Evolutionary conservation across 2,329 filamentous ascomycete species (phyloP).

Genomic region (Scedosporium minutisporum): DNA sequence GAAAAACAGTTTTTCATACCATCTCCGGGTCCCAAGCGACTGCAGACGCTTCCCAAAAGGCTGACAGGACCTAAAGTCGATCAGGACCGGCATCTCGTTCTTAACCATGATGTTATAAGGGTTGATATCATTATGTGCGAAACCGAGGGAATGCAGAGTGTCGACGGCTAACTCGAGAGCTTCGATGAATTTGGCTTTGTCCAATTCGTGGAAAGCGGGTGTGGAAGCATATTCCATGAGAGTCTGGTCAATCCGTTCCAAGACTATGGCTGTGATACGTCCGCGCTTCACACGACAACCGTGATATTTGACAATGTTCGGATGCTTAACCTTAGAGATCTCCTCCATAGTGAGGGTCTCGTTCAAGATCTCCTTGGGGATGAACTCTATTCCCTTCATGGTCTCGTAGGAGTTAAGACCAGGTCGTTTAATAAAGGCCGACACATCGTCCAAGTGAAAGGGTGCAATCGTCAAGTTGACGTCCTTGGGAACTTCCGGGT

Average conservation of each 20-base stretch:
- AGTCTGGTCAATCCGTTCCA: conserved; percentile 12
- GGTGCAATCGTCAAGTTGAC: neutral
- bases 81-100: conserved; percentile 20
- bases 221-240: conserved; percentile 9
- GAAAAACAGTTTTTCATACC: too few relatives aligned
- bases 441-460: neutral
- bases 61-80: conserved; percentile 22
- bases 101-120: conserved; percentile 23
- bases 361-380: conserved; percentile 6
- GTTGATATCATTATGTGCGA: conserved; percentile 25
- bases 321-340: conserved; percentile 14
- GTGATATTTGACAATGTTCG: conserved; percentile 18
- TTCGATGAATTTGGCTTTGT: conserved; percentile 3
- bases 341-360: conserved; percentile 14
- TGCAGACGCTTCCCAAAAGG: too few relatives aligned
- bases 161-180: conserved; percentile 14
- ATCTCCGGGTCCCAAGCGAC: too few relatives aligned
- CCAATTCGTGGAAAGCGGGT: neutral
- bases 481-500: neutral
- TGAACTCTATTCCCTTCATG: neutral
- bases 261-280: conserved; percentile 16
- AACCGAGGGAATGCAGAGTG: conserved; percentile 21
- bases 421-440: neutral
- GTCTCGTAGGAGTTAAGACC: neutral
- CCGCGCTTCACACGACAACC: conserved; percentile 17